Conservation (phyloP, 805 yeast genomes). For the Yarrowia sp. region DNA sequence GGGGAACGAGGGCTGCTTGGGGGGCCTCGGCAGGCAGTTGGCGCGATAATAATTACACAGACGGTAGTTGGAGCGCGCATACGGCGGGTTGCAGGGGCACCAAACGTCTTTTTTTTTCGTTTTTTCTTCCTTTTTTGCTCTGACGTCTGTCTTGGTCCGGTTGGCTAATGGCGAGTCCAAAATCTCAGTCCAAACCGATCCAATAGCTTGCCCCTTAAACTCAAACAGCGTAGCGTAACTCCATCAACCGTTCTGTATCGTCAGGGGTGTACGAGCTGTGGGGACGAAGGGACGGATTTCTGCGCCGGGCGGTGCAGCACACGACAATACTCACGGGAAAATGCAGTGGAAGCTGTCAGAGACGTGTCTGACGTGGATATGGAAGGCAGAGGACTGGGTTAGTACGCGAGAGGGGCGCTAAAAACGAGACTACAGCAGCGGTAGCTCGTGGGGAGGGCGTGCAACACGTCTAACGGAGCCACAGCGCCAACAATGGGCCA, state of each 20-base stretch:
- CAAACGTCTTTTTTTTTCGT: too few relatives aligned
- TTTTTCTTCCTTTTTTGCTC: too few relatives aligned
- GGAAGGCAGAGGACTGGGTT: constrained; percentile 6
- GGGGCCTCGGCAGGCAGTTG: background rate
- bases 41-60: background rate
- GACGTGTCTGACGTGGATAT: constrained; percentile 6
- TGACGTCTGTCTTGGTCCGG: too few relatives aligned
- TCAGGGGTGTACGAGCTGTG: background rate
- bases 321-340: constrained; percentile 1
- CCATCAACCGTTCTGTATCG: background rate
- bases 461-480: too few relatives aligned
- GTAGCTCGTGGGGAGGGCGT: constrained; percentile 1
- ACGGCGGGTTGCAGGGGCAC: too few relatives aligned
- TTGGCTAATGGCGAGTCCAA: too few relatives aligned
- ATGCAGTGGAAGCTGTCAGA: background rate
- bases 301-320: too few relatives aligned
- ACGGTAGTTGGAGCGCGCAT: too few relatives aligned
- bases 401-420: background rate
- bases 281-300: too few relatives aligned
- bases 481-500: too few relatives aligned
- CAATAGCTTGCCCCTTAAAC: constrained; percentile 16
- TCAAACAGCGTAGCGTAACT: background rate
- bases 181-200: background rate
- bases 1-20: constrained; percentile 15
- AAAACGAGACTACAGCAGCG: background rate